Evolutionary conservation across 208 protist species (phyloP).

Genomic region (Trypanosomatidae sp.): DNA sequence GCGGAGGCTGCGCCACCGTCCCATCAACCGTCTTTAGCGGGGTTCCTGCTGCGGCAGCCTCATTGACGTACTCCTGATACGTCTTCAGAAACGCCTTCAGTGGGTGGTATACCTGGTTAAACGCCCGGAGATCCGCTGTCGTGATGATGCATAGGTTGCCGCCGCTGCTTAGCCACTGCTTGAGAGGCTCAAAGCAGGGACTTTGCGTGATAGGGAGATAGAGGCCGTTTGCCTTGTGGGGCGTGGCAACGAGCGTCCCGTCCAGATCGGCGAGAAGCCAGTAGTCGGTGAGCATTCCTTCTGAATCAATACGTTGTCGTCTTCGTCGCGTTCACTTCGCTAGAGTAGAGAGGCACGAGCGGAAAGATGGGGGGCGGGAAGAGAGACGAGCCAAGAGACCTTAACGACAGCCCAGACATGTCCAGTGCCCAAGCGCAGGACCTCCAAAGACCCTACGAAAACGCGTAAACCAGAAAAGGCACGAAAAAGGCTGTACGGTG

Average conservation of each 20-base stretch:
- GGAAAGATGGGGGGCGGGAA: background rate
- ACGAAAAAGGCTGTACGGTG: background rate
- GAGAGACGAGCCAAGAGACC: background rate
- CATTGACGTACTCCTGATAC: conserved; percentile 16
- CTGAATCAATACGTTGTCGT: background rate
- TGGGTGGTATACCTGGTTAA: conserved; percentile 74
- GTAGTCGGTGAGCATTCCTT: conserved; percentile 50
- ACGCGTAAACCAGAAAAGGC: background rate
- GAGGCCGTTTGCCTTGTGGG: conserved; percentile 79
- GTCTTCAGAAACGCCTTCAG: conserved; percentile 38
- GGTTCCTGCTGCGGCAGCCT: background rate
- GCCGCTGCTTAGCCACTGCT: conserved; percentile 64
- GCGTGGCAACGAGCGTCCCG: conserved; percentile 81
- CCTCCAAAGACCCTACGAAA: background rate
- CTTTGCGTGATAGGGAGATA: conserved; percentile 67
- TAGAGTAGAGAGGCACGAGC: background rate
- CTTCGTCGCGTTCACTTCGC: background rate
- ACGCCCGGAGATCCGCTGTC: conserved; percentile 68
- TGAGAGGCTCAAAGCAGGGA: conserved; percentile 54
- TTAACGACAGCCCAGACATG: background rate
- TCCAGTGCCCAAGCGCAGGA: background rate
- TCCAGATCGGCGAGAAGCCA: conserved; percentile 86
- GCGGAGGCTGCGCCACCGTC: background rate
- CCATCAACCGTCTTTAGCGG: background rate
- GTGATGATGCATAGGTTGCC: conserved; percentile 85